These are phyloP conservation scores for Talaromyces pinophilus DNA, from an alignment of 2,329 filamentous ascomycete species.

Conservation along the genomic window DNA sequence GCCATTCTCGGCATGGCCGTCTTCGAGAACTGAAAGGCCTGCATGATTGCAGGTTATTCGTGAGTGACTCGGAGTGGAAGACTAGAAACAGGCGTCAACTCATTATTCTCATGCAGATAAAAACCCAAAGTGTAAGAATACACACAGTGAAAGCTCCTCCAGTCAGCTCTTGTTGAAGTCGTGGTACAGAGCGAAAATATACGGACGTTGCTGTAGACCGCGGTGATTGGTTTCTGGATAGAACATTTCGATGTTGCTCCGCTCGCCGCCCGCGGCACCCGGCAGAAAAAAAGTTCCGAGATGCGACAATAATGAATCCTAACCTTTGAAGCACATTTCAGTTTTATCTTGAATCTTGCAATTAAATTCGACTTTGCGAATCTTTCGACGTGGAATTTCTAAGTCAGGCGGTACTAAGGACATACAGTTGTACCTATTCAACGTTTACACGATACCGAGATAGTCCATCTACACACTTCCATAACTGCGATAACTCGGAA, in stretches of 20 bases:
- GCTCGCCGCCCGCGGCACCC: constrained; percentile 17
- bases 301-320: background rate
- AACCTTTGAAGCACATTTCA: background rate
- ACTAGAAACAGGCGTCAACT: background rate
- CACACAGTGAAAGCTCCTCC: background rate
- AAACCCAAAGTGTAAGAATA: background rate
- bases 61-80: background rate
- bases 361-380: background rate
- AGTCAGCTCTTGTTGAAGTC: background rate
- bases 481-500: background rate
- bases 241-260: constrained; percentile 14
- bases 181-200: constrained; percentile 1
- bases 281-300: constrained; percentile 15
- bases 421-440: background rate
- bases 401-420: background rate
- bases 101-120: background rate
- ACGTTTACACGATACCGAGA: background rate
- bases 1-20: constrained; percentile 32
- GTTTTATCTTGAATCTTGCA: background rate
- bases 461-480: background rate
- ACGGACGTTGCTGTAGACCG: background rate
- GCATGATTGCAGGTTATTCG: constrained; percentile 30
- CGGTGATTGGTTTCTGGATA: constrained; percentile 7
- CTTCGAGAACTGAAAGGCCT: constrained; percentile 36
- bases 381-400: background rate